Conservation (phyloP, 2,329 filamentous ascomycete species). For the Neurospora sp. region DNA sequence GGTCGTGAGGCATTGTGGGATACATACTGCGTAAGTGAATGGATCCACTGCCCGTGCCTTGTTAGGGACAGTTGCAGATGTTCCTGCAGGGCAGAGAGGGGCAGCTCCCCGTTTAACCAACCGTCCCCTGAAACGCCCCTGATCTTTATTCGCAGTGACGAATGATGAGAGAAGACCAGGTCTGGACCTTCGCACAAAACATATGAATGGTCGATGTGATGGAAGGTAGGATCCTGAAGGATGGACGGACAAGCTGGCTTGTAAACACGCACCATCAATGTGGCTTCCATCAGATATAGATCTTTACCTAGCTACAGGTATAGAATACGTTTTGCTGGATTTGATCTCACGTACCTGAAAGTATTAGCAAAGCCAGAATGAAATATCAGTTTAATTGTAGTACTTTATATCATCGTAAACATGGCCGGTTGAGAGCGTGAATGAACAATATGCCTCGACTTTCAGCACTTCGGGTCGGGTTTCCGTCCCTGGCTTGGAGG, state of each 20-base stretch:
- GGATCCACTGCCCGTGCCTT: neutral
- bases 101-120: neutral
- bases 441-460: neutral
- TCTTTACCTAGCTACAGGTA: no score
- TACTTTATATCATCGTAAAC: neutral
- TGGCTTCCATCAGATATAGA: neutral
- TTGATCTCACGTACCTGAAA: neutral
- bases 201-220: neutral
- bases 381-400: neutral
- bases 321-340: neutral
- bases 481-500: neutral
- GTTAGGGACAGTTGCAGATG: neutral
- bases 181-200: neutral
- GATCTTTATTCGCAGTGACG: neutral
- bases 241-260: neutral
- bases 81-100: constrained; percentile 2
- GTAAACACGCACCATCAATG: neutral
- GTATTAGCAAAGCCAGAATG: neutral
- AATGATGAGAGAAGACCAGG: neutral
- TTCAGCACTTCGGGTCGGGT: neutral
- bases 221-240: neutral
- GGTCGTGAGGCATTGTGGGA: neutral
- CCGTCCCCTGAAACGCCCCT: neutral
- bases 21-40: neutral
- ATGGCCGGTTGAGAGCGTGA: neutral